Conservation (phyloP, 1,139 yeast species). For the Suhomyces taliae region DNA sequence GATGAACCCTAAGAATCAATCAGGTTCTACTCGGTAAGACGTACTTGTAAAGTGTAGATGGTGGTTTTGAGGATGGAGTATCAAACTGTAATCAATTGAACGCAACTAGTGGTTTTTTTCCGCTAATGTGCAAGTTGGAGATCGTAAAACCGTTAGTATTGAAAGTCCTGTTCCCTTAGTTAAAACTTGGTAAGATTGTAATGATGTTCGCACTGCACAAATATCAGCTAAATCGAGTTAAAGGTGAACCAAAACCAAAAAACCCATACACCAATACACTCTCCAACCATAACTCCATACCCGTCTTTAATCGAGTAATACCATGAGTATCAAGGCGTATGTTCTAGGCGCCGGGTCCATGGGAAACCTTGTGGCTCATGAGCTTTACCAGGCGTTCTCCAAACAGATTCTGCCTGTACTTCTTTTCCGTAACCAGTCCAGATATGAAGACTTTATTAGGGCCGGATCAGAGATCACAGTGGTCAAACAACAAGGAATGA, state of each 20-base stretch:
- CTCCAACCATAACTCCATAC: neutral
- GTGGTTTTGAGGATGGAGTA: too few species aligned
- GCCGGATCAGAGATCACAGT: slow-evolving; percentile 38
- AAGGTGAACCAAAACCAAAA: neutral
- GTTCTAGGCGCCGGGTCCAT: slow-evolving; percentile 48
- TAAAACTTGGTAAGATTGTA: too few species aligned
- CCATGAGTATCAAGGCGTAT: slow-evolving; percentile 22
- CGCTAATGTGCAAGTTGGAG: too few species aligned
- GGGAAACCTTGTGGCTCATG: slow-evolving; percentile 42
- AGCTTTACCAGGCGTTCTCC: slow-evolving; percentile 33
- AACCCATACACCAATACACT: neutral
- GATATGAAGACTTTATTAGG: slow-evolving; percentile 39
- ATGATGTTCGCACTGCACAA: too few species aligned
- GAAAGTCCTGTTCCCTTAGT: too few species aligned
- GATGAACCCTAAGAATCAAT: too few species aligned
- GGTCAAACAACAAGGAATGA: slow-evolving; percentile 19
- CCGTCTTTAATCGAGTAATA: neutral
- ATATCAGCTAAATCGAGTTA: too few species aligned
- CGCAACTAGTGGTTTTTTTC: too few species aligned
- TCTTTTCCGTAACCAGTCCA: slow-evolving; percentile 38
- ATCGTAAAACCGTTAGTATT: too few species aligned
- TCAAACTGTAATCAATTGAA: too few species aligned
- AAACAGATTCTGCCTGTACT: slow-evolving; percentile 32
- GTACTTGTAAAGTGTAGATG: too few species aligned
- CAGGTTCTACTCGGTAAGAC: too few species aligned